phyloP scores from a whole-genome alignment of 1,139 yeast genomes.

The Candida smagusa region DNA sequence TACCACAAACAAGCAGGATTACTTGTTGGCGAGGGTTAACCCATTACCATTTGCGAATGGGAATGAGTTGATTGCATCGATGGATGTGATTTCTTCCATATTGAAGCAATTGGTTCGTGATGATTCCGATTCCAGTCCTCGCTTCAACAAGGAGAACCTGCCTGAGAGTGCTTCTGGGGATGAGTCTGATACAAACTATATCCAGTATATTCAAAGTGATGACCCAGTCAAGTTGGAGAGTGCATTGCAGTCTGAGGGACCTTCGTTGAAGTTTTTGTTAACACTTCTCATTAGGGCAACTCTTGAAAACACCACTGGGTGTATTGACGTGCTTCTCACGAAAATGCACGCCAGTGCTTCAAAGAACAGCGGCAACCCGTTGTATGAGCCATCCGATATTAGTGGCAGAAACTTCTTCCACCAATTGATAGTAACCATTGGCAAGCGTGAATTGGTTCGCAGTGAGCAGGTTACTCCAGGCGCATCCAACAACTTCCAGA shows the following conservation, averaged over 20 bases:
- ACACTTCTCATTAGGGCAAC: constrained; percentile 67
- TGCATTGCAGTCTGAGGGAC: constrained; percentile 5
- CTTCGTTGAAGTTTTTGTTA: constrained; percentile 41
- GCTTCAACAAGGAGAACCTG: neutral
- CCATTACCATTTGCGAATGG: constrained; percentile 80
- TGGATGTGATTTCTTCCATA: constrained; percentile 54
- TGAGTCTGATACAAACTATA: neutral
- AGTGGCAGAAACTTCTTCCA: constrained; percentile 84
- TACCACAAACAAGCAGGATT: constrained; percentile 61
- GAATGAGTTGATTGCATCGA: constrained; percentile 49
- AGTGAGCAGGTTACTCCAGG: constrained; percentile 34
- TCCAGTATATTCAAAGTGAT: neutral
- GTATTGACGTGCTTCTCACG: constrained; percentile 50
- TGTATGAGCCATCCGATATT: constrained; percentile 65
- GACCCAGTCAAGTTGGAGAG: constrained; percentile 8
- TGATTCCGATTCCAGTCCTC: constrained; percentile 7
- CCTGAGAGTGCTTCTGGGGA: neutral
- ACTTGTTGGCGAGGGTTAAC: constrained; percentile 65
- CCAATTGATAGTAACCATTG: constrained; percentile 73
- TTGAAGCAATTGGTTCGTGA: constrained; percentile 37
- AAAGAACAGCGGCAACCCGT: constrained; percentile 21
- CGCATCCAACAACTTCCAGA: constrained; percentile 28
- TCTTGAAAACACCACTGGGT: constrained; percentile 43
- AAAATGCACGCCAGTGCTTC: constrained; percentile 12
- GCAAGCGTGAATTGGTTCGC: constrained; percentile 45